phyloP scores from a whole-genome alignment of 179 eudicot genomes.

The Carnegiea gigantea region DNA sequence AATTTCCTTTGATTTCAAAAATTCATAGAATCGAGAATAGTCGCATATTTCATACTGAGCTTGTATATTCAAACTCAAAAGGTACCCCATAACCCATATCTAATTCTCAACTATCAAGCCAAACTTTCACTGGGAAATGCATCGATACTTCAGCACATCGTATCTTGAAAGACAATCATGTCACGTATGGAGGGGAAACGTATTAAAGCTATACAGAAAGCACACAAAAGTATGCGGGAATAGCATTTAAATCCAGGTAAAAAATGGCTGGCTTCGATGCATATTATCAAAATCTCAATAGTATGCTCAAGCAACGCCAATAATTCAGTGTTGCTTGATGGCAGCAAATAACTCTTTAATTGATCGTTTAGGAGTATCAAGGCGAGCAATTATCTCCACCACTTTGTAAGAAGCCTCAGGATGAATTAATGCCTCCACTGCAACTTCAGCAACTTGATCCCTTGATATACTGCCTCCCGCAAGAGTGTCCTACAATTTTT shows the following conservation, averaged over 20 bases:
- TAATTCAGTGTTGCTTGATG: constrained; percentile 47
- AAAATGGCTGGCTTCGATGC: too few species aligned
- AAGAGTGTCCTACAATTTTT: constrained; percentile 61
- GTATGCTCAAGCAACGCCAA: not conserved
- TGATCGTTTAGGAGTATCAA: constrained; percentile 75
- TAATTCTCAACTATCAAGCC: too few species aligned
- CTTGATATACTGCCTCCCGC: constrained; percentile 79
- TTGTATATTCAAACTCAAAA: too few species aligned
- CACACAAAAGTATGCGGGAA: not conserved
- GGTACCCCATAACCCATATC: too few species aligned
- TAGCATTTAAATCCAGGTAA: too few species aligned
- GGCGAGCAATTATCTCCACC: constrained; percentile 83
- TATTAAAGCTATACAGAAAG: not conserved
- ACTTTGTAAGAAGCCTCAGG: constrained; percentile 82
- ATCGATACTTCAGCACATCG: too few species aligned
- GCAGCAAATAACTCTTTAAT: constrained; percentile 70
- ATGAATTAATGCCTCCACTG: constrained; percentile 73
- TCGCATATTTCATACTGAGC: too few species aligned
- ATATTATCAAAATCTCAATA: too few species aligned
- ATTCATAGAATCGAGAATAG: too few species aligned
- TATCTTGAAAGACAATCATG: too few species aligned
- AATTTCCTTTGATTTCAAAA: not conserved
- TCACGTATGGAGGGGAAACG: not conserved
- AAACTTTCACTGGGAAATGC: too few species aligned
- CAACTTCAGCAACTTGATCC: constrained; percentile 95